phyloP scores from a whole-genome alignment of 2,329 filamentous ascomycete genomes.

The Exutisphaerella laricina region DNA sequence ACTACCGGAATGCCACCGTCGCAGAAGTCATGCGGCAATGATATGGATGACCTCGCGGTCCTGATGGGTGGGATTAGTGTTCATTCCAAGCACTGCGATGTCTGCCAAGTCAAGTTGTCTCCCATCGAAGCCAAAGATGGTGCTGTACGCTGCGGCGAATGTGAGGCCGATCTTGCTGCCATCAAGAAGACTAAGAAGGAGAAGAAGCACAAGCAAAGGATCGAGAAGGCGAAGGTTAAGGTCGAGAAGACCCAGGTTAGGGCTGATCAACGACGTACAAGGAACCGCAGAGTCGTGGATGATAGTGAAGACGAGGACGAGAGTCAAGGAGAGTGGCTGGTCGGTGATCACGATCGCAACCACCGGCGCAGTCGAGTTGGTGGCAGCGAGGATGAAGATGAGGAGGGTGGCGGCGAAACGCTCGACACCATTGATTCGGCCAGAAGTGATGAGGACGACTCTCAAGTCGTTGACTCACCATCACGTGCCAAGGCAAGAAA shows the following conservation, averaged over 20 bases:
- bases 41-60: conserved; percentile 77
- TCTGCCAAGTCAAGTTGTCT: conserved; percentile 68
- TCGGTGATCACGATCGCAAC: conserved; percentile 60
- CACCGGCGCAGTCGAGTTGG: conserved; percentile 57
- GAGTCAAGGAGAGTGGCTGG: conserved; percentile 68
- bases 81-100: conserved; percentile 69
- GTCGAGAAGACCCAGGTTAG: conserved; percentile 25
- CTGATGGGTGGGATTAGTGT: conserved; percentile 81
- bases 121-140: conserved; percentile 50
- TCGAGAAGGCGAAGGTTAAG: conserved; percentile 15
- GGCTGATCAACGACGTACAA: conserved; percentile 31
- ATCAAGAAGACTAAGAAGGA: conserved; percentile 46
- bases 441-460: conserved; percentile 52
- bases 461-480: conserved; percentile 38
- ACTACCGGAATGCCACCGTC: conserved; percentile 49
- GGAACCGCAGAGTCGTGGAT: conserved; percentile 56
- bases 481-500: conserved; percentile 26
- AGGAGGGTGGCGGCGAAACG: conserved; percentile 78
- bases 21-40: conserved; percentile 49
- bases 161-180: conserved; percentile 66
- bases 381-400: conserved; percentile 81
- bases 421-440: conserved; percentile 67
- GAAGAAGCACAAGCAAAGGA: conserved; percentile 27
- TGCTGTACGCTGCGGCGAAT: conserved; percentile 63
- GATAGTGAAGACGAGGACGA: conserved; percentile 54